These are phyloP conservation scores for Psilocybe tampanensis DNA, from an alignment of 768 basidiomycete genomes.

Conservation along the genomic window DNA sequence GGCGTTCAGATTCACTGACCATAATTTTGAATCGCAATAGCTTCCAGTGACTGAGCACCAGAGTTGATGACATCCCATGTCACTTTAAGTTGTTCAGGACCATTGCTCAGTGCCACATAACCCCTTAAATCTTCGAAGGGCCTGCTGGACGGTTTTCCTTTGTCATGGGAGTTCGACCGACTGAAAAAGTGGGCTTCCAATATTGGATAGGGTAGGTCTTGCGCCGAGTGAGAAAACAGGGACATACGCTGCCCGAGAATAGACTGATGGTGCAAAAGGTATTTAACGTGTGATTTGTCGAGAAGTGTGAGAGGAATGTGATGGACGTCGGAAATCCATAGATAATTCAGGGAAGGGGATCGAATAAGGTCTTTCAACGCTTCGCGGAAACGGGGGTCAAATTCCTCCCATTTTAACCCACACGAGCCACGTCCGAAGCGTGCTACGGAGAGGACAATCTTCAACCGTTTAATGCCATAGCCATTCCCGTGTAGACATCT, in stretches of 20 bases:
- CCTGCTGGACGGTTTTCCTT: not conserved
- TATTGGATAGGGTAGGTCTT: constrained; percentile 1
- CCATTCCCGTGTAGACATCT: not conserved
- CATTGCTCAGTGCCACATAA: not conserved
- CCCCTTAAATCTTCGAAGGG: not conserved
- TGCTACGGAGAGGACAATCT: not conserved
- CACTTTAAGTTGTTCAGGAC: not conserved
- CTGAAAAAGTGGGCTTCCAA: constrained; percentile 1
- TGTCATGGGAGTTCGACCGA: not conserved
- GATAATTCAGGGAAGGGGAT: not conserved
- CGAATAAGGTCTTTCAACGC: not conserved
- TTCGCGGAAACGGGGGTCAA: not conserved
- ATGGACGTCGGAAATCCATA: constrained; percentile 6
- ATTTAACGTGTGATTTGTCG: constrained; percentile 3
- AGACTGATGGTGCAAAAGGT: constrained; percentile 4
- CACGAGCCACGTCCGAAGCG: not conserved
- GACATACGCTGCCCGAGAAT: constrained; percentile 5
- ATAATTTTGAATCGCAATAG: constrained; percentile 1
- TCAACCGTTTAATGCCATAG: not conserved
- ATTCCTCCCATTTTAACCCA: constrained; percentile 3
- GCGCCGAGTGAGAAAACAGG: not conserved
- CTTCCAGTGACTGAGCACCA: constrained; percentile 1
- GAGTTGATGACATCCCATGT: not conserved
- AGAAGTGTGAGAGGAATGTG: constrained; percentile 7
- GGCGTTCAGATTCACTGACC: not conserved